Percentiles rank a stretch among this genome's conserved stretches.
phyloP scores from a whole-genome alignment of 108 stramenopile species.

The Mediolabrus comicus region DNA sequence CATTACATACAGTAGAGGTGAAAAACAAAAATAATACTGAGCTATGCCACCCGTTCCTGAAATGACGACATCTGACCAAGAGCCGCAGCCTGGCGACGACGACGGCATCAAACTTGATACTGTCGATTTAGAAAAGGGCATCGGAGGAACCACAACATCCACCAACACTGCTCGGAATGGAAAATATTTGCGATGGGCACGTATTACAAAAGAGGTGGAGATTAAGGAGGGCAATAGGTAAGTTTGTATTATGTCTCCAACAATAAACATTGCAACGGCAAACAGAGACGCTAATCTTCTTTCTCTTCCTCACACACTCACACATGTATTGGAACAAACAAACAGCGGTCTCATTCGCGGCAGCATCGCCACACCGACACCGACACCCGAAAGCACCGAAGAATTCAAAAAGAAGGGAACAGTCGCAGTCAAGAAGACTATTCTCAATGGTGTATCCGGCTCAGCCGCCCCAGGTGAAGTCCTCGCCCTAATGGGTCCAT shows the following conservation, averaged over 20 bases:
- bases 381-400: neutral
- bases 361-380: slow-evolving; percentile 8
- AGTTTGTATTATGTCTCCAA: neutral
- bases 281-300: no score
- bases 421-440: slow-evolving; percentile 35
- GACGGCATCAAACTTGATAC: neutral
- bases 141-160: neutral
- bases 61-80: neutral
- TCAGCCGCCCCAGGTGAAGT: slow-evolving; percentile 67
- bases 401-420: neutral
- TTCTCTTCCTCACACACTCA: no score
- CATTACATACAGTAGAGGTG: no score
- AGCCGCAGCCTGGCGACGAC: neutral
- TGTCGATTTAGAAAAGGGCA: neutral
- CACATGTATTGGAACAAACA: no score
- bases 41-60: no score
- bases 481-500: slow-evolving; percentile 73
- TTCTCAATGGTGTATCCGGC: slow-evolving; percentile 63
- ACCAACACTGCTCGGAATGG: neutral
- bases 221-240: slow-evolving; percentile 6
- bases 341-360: slow-evolving; percentile 16
- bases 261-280: no score
- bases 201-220: slow-evolving; percentile 28
- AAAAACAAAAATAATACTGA: no score
- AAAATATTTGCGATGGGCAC: slow-evolving; percentile 18